These are phyloP conservation scores for Scleromitrula shiraiana DNA, from an alignment of 2,329 filamentous ascomycete genomes.

Conservation along the genomic window DNA sequence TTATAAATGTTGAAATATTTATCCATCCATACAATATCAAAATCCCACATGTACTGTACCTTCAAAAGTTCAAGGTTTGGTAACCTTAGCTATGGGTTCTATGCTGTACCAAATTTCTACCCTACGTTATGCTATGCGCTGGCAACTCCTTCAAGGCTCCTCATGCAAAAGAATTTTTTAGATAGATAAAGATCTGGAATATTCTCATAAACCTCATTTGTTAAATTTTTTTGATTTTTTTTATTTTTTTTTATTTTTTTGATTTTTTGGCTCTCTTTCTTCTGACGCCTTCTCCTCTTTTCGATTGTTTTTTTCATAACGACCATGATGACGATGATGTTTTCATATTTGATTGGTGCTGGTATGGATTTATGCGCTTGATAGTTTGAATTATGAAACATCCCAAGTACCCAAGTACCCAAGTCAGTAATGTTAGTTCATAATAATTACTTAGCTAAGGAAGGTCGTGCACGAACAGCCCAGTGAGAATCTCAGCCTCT, in stretches of 20 bases:
- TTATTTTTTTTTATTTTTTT: background rate
- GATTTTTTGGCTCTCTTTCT: background rate
- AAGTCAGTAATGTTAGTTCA: no score
- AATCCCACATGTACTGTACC: no score
- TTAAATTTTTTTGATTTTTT: background rate
- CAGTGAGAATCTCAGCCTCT: background rate
- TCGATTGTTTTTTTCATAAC: background rate
- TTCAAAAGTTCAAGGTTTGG: no score
- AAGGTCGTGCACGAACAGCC: background rate
- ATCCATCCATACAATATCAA: no score
- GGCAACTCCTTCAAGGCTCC: background rate
- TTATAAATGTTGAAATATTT: no score
- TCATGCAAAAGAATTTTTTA: slow-evolving; percentile 3
- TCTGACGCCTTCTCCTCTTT: slow-evolving; percentile 1
- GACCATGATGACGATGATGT: background rate
- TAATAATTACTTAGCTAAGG: no score
- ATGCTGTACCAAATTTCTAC: background rate
- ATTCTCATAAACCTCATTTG: slow-evolving; percentile 5
- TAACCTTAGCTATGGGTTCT: no score
- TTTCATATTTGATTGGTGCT: background rate
- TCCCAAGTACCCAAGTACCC: no score
- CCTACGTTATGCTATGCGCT: slow-evolving; percentile 10
- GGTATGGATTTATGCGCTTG: background rate
- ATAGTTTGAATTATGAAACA: slow-evolving; percentile 7
- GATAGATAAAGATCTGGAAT: slow-evolving; percentile 2